These are phyloP conservation scores for Trebouxia gelatinosa DNA, from an alignment of 163 green algal species.

Conservation along the genomic window DNA sequence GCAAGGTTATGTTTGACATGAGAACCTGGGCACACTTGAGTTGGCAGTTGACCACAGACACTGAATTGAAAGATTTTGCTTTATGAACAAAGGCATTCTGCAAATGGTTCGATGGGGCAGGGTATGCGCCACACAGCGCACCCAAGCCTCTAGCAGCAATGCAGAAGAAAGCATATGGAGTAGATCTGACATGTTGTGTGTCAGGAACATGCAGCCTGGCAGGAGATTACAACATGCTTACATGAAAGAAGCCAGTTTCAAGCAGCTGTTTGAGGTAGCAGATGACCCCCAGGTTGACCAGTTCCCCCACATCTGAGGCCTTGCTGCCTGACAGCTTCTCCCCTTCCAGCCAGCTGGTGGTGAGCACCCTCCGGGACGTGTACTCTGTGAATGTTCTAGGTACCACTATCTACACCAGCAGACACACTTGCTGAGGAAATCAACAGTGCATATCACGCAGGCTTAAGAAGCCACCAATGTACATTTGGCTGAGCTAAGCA, in stretches of 20 bases:
- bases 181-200: not conserved
- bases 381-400: constrained; percentile 84
- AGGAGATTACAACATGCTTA: not conserved
- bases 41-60: too few relatives aligned
- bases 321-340: constrained; percentile 58
- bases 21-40: not conserved
- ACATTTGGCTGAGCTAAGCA: not conserved
- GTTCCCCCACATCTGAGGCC: constrained; percentile 82
- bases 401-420: constrained; percentile 82
- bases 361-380: constrained; percentile 91
- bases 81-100: too few relatives aligned
- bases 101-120: too few relatives aligned
- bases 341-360: constrained; percentile 90
- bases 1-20: not conserved
- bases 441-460: not conserved
- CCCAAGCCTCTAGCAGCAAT: not conserved
- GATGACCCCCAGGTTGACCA: constrained; percentile 97
- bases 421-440: not conserved
- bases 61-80: too few relatives aligned
- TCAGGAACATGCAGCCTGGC: not conserved
- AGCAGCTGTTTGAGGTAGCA: constrained; percentile 98
- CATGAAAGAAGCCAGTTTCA: constrained; percentile 78
- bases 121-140: not conserved
- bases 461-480: not conserved
- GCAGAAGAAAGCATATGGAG: not conserved